Percentiles rank a stretch among this genome's conserved stretches.
phyloP scores from a whole-genome alignment of 768 basidiomycete genomes.

The Leucosporidium yakuticum region DNA sequence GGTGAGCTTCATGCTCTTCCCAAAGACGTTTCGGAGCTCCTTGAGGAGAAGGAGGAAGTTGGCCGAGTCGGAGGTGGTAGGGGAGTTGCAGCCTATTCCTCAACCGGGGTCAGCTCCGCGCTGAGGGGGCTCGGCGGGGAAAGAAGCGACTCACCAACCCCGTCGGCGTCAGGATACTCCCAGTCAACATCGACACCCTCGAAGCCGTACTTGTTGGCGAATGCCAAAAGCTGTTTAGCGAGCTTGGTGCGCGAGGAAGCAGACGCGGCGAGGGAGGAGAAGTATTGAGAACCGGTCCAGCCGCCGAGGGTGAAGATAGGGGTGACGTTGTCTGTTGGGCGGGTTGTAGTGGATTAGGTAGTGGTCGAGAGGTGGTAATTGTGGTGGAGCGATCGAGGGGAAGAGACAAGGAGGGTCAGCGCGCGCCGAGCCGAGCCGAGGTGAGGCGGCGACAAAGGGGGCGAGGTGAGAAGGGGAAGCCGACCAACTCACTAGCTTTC shows the following conservation, averaged over 20 bases:
- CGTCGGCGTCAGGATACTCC: slow-evolving; percentile 65
- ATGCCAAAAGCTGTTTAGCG: slow-evolving; percentile 54
- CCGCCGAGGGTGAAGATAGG: slow-evolving; percentile 84
- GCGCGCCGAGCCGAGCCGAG: no score
- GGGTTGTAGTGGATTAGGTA: no score
- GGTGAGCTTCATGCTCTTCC: slow-evolving; percentile 58
- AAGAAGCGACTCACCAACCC: no score
- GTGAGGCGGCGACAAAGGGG: slow-evolving; percentile 16
- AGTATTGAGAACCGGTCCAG: slow-evolving; percentile 76
- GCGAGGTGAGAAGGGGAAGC: no score
- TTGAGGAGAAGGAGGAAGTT: slow-evolving; percentile 72
- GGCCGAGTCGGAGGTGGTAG: slow-evolving; percentile 56
- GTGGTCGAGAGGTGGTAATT: neutral
- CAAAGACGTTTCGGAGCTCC: slow-evolving; percentile 58
- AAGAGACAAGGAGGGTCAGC: slow-evolving; percentile 2
- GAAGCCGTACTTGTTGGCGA: slow-evolving; percentile 56
- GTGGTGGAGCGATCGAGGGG: neutral
- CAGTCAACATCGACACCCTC: slow-evolving; percentile 77
- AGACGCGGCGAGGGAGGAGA: slow-evolving; percentile 64
- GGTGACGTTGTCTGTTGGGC: slow-evolving; percentile 46
- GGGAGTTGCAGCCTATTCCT: slow-evolving; percentile 49
- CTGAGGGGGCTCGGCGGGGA: no score
- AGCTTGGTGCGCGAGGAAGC: slow-evolving; percentile 53
- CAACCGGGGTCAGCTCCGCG: no score
- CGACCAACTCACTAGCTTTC: no score